Percentiles rank a stretch among this genome's conserved stretches.
These are phyloP conservation scores for Trichoderma erinaceum DNA, from an alignment of 495 filamentous ascomycete species.

Conservation along the genomic window DNA sequence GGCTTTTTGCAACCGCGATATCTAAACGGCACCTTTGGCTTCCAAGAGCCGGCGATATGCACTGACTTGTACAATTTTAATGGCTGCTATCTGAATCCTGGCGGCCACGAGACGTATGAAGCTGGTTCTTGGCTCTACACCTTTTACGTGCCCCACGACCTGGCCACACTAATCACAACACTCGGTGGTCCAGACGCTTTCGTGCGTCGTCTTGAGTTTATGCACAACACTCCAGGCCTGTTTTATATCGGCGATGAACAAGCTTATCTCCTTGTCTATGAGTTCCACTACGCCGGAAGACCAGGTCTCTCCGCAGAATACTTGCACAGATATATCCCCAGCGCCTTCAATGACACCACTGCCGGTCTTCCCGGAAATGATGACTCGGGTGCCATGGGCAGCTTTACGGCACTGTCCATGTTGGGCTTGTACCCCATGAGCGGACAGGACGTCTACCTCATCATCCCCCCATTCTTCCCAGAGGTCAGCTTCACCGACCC, in stretches of 20 bases:
- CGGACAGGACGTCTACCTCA: conserved; percentile 63
- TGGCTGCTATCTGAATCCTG: conserved; percentile 10
- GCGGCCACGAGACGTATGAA: conserved; percentile 12
- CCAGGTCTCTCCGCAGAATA: conserved; percentile 55
- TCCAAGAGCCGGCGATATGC: conserved; percentile 64
- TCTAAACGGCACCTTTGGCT: conserved; percentile 61
- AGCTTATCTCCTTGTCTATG: conserved; percentile 56
- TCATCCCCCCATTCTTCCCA: conserved; percentile 57
- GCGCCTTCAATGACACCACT: conserved; percentile 50
- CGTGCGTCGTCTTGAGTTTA: conserved; percentile 51
- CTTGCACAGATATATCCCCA: conserved; percentile 58
- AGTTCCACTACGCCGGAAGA: conserved; percentile 61
- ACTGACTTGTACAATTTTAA: conserved; percentile 21
- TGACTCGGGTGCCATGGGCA: conserved; percentile 63
- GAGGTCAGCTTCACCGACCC: conserved; percentile 52
- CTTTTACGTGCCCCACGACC: conserved; percentile 54
- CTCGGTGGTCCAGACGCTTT: conserved; percentile 53
- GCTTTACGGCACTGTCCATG: conserved; percentile 58
- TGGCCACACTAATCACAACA: conserved; percentile 48
- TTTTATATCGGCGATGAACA: conserved; percentile 63
- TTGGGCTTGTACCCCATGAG: conserved; percentile 62
- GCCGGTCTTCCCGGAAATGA: conserved; percentile 62
- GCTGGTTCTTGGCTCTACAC: conserved; percentile 9
- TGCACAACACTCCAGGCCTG: conserved; percentile 49
- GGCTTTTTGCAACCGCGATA: conserved; percentile 67